phyloP scores from a whole-genome alignment of 2,329 filamentous ascomycete genomes.

The Alternaria longipes region DNA sequence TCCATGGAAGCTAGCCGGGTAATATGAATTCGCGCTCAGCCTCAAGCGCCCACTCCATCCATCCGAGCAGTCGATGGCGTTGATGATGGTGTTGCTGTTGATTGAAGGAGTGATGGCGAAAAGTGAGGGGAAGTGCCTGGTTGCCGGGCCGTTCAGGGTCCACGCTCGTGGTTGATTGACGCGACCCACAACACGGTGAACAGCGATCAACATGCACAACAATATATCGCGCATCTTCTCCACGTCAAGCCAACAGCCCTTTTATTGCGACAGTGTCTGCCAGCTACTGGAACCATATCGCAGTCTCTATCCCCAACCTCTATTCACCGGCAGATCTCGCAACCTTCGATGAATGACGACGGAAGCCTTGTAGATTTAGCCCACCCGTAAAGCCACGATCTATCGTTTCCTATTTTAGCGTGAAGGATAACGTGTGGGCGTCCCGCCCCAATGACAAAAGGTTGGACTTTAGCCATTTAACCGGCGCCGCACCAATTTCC shows the following conservation, averaged over 20 bases:
- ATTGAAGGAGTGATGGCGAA: background rate
- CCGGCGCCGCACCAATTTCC: conserved; percentile 6
- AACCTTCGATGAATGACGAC: conserved; percentile 9
- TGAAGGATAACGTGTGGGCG: background rate
- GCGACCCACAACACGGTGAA: conserved; percentile 13
- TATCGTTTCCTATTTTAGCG: conserved; percentile 5
- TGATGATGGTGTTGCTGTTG: background rate
- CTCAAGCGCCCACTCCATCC: background rate
- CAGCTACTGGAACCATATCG: background rate
- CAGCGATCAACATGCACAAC: conserved; percentile 18
- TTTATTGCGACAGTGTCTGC: background rate
- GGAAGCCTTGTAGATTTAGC: background rate
- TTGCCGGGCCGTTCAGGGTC: conserved; percentile 22
- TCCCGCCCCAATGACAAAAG: conserved; percentile 2
- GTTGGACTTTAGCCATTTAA: conserved; percentile 13
- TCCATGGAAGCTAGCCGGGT: conserved; percentile 6
- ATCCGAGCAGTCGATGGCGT: background rate
- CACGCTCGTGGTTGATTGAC: conserved; percentile 12
- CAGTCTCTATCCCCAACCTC: background rate
- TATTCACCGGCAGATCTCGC: background rate
- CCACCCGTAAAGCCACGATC: conserved; percentile 13
- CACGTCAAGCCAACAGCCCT: background rate
- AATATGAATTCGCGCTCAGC: conserved; percentile 2
- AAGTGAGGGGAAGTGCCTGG: conserved; percentile 10
- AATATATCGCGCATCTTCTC: conserved; percentile 13